phyloP scores from a whole-genome alignment of 2,329 filamentous ascomycete species.

The Clonostachys rosea region DNA sequence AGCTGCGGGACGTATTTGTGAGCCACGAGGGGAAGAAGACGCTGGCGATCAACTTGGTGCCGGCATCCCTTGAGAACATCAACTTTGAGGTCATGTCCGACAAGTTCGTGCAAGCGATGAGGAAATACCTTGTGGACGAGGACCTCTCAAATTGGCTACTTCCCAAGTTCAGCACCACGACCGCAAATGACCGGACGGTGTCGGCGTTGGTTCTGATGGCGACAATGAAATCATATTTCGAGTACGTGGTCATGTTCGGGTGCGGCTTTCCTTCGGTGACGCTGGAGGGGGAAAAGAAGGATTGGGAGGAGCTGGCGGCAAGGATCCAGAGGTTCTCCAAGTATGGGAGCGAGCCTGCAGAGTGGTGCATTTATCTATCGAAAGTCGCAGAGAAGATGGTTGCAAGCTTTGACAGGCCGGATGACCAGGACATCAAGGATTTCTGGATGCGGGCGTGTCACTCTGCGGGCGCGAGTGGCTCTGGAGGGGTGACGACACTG shows the following conservation, averaged over 20 bases:
- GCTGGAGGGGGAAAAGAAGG: slow-evolving; percentile 36
- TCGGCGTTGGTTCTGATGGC: slow-evolving; percentile 46
- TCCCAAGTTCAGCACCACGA: slow-evolving; percentile 47
- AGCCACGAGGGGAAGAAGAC: slow-evolving; percentile 24
- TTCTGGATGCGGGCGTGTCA: slow-evolving; percentile 27
- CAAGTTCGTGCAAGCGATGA: slow-evolving; percentile 16
- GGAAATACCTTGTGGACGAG: slow-evolving; percentile 27
- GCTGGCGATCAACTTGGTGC: background rate
- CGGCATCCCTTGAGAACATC: no score
- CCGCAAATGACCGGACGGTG: slow-evolving; percentile 30
- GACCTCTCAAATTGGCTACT: slow-evolving; percentile 40
- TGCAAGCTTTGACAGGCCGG: slow-evolving; percentile 22
- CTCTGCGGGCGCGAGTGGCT: background rate
- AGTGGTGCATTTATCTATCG: background rate
- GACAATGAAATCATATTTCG: slow-evolving; percentile 43
- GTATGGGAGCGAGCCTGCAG: no score
- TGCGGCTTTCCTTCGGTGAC: slow-evolving; percentile 50
- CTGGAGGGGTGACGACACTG: background rate
- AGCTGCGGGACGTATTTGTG: slow-evolving; percentile 35
- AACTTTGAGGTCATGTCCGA: slow-evolving; percentile 1
- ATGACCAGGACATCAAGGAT: slow-evolving; percentile 11
- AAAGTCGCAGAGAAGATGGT: slow-evolving; percentile 32
- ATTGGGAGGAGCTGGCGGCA: slow-evolving; percentile 26
- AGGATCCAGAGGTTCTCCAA: no score
- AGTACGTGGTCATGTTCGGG: slow-evolving; percentile 14